Base-by-base conservation (phyloP, 495 filamentous ascomycete species). In the Tuber magnatum region DNA sequence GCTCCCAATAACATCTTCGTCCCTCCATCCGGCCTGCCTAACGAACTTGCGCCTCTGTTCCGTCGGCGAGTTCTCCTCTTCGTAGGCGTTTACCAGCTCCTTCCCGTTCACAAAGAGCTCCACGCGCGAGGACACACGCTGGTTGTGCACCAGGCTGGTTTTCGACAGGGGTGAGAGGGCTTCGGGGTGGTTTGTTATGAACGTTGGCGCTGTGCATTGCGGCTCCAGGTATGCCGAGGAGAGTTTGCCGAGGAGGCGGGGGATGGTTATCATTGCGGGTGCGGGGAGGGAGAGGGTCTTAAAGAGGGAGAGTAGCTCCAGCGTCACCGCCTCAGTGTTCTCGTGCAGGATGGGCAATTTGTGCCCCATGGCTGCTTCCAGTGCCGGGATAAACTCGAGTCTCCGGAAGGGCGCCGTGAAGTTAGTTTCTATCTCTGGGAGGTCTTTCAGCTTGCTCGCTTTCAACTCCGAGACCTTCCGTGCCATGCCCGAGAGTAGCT, bases 1-100 rank as follows among this genome's bases (percentile, higher is more conserved):
- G 18, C 69, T 41, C 51, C 41, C 73, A 32, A 69, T 73, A 20
- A 74, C 71, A 65, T 77, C 79, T 7, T 80, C 82, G 61, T 84
- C 83, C 72, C 78, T 83, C 72, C 82, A 84, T 41, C 77, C 43
- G 2, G 73, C 32, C 80, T 92, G 91, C 75, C 88, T 86, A 74
- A 87, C 83, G 73, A 99, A 94, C 83, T 98, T 99, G 72, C 89
- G 86, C 38, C 93, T 87, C 83, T 99, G 95, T 75, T 91, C 92
- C 42, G 90, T 90, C 0, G 95, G 96, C 68, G 92, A 92, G 84
- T 98, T 99, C 84, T 99, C 95, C 85, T 99, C 95, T 84, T 99
- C 95, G 85, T 99, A 99, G 81, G 92, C 93, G 83, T 99, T 99
- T 14, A 94, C 92, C 44, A 97, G 84, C 81, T 99, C 95, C 69